Percentiles rank a stretch among this genome's conserved stretches.
phyloP scores from a whole-genome alignment of 139 green algal species.

The Chara braunii region DNA sequence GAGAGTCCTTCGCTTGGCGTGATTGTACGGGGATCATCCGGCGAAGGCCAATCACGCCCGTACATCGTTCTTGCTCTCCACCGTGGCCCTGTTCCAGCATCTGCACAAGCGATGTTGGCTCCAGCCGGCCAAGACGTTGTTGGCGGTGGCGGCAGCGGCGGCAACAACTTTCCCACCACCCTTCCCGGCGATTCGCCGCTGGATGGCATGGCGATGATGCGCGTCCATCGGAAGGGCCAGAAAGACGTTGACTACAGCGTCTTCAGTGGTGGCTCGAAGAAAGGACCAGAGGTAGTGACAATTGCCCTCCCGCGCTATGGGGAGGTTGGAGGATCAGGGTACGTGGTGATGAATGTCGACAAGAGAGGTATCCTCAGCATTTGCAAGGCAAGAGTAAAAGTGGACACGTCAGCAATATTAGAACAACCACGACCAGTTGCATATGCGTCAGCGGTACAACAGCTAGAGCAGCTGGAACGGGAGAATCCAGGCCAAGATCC shows the following conservation, averaged over 20 bases:
- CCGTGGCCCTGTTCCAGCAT: background rate
- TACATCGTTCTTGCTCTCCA: constrained; percentile 8
- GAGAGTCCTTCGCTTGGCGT: too few relatives aligned
- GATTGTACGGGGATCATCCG: too few relatives aligned
- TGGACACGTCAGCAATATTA: constrained; percentile 46
- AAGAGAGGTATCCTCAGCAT: constrained; percentile 48
- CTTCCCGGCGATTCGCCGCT: too few relatives aligned
- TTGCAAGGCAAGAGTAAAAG: constrained; percentile 53
- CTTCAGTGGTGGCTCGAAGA: too few relatives aligned
- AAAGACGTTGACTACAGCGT: too few relatives aligned
- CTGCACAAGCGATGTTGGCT: background rate
- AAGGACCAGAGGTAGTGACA: constrained; percentile 9
- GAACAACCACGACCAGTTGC: background rate
- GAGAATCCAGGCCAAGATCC: constrained; percentile 18
- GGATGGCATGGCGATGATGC: too few relatives aligned
- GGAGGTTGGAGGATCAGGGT: constrained; percentile 46
- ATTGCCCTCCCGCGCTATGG: constrained; percentile 56
- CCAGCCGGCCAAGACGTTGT: background rate
- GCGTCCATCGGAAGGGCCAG: too few relatives aligned
- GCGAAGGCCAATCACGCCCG: too few relatives aligned
- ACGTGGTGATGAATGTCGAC: constrained; percentile 48
- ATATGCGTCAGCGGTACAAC: constrained; percentile 9
- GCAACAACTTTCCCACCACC: too few relatives aligned
- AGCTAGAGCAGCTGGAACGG: constrained; percentile 29
- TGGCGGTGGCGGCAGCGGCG: too few relatives aligned